A percentile compares a stretch with the other conserved stretches of the same genome.
phyloP scores from a whole-genome alignment of 2,329 filamentous ascomycete genomes.

The Aspergillus pseudoviridinutans region DNA sequence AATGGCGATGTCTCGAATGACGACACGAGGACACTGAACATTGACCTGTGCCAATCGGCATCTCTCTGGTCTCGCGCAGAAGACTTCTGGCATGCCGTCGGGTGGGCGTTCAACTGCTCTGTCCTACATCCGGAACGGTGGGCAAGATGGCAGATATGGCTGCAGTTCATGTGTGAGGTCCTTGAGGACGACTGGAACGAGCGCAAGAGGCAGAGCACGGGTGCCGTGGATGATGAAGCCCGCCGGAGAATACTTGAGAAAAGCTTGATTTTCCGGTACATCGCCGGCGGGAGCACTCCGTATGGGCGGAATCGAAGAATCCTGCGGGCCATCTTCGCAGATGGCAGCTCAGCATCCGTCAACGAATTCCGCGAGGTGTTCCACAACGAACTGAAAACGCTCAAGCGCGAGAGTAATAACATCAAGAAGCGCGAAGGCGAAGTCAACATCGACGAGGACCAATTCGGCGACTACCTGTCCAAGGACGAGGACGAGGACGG shows the following conservation, averaged over 20 bases:
- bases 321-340: constrained; percentile 45
- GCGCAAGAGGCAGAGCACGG: constrained; percentile 20
- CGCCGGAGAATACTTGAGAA: constrained; percentile 24
- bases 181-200: constrained; percentile 44
- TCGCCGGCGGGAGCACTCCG: constrained; percentile 26
- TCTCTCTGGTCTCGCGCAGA: constrained; percentile 72
- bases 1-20: constrained; percentile 26
- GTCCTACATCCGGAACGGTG: constrained; percentile 68
- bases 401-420: constrained; percentile 24
- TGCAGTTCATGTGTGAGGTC: constrained; percentile 62
- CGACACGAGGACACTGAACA: constrained; percentile 53
- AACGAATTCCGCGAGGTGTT: constrained; percentile 46
- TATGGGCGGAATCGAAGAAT: constrained; percentile 40
- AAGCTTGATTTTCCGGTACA: constrained; percentile 43
- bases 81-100: constrained; percentile 84
- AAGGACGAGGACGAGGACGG: constrained; percentile 38
- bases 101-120: constrained; percentile 93
- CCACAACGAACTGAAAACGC: constrained; percentile 40
- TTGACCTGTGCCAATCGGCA: constrained; percentile 58
- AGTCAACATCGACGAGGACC: constrained; percentile 44
- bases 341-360: constrained; percentile 33
- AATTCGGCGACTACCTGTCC: constrained; percentile 45
- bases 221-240: constrained; percentile 17
- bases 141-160: constrained; percentile 76
- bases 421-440: constrained; percentile 37